Conservation (phyloP, 148 eudicot genomes). For the Dianthus caryophyllus region DNA sequence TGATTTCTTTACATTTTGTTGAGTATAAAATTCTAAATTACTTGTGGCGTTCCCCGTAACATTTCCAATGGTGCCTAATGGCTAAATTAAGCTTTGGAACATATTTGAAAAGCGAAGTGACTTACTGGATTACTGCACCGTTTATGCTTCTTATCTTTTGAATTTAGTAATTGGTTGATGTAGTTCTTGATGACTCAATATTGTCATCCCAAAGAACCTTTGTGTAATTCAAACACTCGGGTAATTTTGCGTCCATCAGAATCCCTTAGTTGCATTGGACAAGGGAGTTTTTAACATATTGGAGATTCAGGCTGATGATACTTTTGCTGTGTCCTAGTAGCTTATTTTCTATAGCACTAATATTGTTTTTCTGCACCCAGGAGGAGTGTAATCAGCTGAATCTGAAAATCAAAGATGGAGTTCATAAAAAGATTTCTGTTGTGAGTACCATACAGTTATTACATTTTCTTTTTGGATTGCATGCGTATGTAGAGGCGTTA, state of each 20-base stretch:
- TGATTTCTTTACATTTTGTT: not conserved
- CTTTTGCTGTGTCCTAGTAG: slow-evolving; percentile 1
- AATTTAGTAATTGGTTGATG: too few species aligned
- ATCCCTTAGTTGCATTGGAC: too few species aligned
- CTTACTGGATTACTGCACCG: not conserved
- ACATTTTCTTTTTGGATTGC: not conserved
- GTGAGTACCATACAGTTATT: slow-evolving; percentile 21
- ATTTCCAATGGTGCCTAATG: not conserved
- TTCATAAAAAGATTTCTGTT: slow-evolving; percentile 26
- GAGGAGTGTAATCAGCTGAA: slow-evolving; percentile 26
- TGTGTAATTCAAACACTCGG: not conserved
- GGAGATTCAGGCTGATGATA: not conserved
- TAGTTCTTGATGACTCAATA: too few species aligned
- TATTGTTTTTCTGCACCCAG: slow-evolving; percentile 7
- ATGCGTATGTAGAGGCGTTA: not conserved
- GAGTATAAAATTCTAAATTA: not conserved
- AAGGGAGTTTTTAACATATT: too few species aligned
- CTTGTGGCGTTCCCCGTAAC: not conserved
- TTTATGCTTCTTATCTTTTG: too few species aligned
- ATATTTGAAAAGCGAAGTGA: not conserved
- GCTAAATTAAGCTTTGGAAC: not conserved
- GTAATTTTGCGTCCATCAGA: too few species aligned
- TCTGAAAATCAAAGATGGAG: slow-evolving; percentile 24
- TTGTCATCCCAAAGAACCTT: not conserved
- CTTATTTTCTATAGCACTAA: not conserved